Evolutionary conservation across 2,329 filamentous ascomycete species (phyloP), one percentile per base, ranked within the genome.

Genomic region (Cladosporium sp.): DNA sequence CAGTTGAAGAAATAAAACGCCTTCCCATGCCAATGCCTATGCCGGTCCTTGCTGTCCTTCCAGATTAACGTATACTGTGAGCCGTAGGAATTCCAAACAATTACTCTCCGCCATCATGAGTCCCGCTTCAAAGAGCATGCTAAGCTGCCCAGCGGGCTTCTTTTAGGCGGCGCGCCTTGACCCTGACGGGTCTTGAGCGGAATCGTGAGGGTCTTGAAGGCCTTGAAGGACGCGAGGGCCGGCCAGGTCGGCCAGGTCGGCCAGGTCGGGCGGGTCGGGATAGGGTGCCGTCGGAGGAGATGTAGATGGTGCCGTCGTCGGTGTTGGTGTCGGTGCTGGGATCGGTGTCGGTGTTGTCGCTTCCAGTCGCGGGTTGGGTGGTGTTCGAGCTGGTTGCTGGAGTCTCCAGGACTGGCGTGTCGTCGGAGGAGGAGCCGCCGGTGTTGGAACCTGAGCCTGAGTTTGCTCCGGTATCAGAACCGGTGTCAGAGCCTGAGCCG

Each of bases 21-120:
- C 51, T 7, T 45, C 17, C 51, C 28, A 43, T 54, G 22, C 22
- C 51, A 28, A 50, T 36, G 15, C 51, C 51, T 19, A 55, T 43
- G 39, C 51, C 39, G 11, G 5, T 12, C 28, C 38, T 25, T 20
- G 14, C 17, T 20, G 37, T 28, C 36, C 38, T 37, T 28, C 39
- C 40, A 30, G 37, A 34, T 55, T 15, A 54, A 55, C 51, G 51
- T 55, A 55, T 55, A 55, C 51, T 55, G 51, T 55, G 20, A 55
- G 51, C 51, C 51, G 51, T 54, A 34, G 30, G 30, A 34, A 34
- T 5, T 34, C 30, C 30, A 5, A 34, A 34, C 3, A 5, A 34
- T 5, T 9, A 7, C 22, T 14, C 14, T n/a, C 15, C 43, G 15
- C 25, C 25, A 6, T 25, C 25, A 25, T 25, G 25, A 25, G 25